These are phyloP conservation scores for Amanita fuliginea DNA, from an alignment of 768 basidiomycete species.

Conservation along the genomic window DNA sequence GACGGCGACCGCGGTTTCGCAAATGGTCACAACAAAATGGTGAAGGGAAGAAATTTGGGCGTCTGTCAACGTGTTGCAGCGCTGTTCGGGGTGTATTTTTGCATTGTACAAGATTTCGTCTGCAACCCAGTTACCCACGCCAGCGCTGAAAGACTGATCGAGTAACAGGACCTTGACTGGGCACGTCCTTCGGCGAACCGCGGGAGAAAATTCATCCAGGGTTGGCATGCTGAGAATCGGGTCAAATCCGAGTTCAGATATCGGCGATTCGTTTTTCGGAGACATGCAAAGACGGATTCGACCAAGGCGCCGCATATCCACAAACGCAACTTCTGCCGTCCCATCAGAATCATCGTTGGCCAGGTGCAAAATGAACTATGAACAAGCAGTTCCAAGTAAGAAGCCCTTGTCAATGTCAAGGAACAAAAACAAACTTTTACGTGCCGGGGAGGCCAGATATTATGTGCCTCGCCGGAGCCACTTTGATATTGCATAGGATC, in stretches of 20 bases:
- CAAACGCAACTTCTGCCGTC: constrained; percentile 49
- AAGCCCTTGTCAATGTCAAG: too few species aligned
- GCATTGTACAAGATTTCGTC: constrained; percentile 72
- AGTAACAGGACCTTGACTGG: constrained; percentile 69
- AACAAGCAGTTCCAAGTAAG: neutral
- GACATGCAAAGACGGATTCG: constrained; percentile 51
- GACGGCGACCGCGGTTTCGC: constrained; percentile 48
- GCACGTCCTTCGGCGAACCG: constrained; percentile 43
- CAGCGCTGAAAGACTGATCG: constrained; percentile 73
- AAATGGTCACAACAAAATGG: constrained; percentile 41
- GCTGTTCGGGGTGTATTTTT: constrained; percentile 60
- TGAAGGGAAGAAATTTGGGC: constrained; percentile 41
- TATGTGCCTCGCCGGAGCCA: constrained; percentile 25
- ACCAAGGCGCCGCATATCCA: constrained; percentile 62
- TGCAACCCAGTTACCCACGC: constrained; percentile 81
- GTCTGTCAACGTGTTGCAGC: constrained; percentile 42
- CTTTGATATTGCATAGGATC: constrained; percentile 38
- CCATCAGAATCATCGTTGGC: constrained; percentile 22
- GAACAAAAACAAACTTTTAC: constrained; percentile 36
- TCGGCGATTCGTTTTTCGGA: constrained; percentile 55
- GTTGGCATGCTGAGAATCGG: constrained; percentile 61
- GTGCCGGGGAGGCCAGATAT: constrained; percentile 55
- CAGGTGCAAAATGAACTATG: constrained; percentile 57
- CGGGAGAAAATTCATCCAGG: constrained; percentile 34
- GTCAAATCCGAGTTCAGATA: constrained; percentile 67